Conservation (phyloP, 345 rosid species). For the Eucalyptus cloeziana region DNA sequence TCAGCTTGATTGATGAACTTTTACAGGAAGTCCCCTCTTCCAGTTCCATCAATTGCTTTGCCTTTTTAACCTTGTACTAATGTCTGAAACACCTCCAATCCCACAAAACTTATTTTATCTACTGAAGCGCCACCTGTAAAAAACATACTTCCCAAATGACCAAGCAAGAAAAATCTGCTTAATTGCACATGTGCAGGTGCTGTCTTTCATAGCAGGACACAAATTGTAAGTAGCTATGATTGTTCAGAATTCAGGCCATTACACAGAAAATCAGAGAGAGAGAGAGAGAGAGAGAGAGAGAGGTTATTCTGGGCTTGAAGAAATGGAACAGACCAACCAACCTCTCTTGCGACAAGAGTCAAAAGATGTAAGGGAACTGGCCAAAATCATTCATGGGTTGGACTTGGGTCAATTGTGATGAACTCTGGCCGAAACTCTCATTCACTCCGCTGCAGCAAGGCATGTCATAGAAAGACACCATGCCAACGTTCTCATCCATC, state of each 20-base stretch:
- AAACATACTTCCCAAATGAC: neutral
- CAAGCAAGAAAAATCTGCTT: neutral
- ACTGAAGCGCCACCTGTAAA: neutral
- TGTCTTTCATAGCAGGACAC: neutral
- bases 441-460: constrained; percentile 17
- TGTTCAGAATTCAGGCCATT: neutral
- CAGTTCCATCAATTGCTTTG: neutral
- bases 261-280: neutral
- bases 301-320: neutral
- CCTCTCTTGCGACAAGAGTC: neutral
- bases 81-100: neutral
- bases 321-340: neutral
- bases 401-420: constrained; percentile 7
- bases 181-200: neutral
- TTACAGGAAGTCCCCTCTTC: neutral
- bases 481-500: neutral
- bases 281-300: neutral
- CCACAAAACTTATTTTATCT: neutral
- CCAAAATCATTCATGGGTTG: constrained; percentile 12
- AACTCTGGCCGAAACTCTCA: constrained; percentile 26
- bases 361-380: constrained; percentile 25
- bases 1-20: neutral
- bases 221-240: neutral
- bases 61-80: neutral
- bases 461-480: constrained; percentile 13